Percentiles rank a stretch among this genome's conserved stretches.
phyloP scores from a whole-genome alignment of 2,329 filamentous ascomycete species.

The Fusarium nematophilum region DNA sequence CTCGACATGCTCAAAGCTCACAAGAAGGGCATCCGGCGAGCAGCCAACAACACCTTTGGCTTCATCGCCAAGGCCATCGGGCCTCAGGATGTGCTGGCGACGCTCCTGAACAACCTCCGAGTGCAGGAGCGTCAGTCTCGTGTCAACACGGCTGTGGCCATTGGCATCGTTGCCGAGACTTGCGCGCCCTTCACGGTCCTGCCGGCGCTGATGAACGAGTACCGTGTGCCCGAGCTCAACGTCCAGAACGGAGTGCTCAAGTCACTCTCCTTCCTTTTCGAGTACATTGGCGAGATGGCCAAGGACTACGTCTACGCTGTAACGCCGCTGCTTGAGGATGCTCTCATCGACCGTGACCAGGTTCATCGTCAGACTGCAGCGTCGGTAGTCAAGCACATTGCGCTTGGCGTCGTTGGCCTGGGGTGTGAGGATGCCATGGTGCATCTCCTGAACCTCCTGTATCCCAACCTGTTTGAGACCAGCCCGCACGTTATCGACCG shows the following conservation, averaged over 20 bases:
- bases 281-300: constrained; percentile 99
- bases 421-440: constrained; percentile 99
- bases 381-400: constrained; percentile 97
- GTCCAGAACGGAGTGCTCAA: constrained; percentile 99
- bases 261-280: constrained; percentile 95
- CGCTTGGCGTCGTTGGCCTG: constrained; percentile 94
- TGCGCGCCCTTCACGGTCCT: constrained; percentile 98
- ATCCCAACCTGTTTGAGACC: constrained; percentile 97
- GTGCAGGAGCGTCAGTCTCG: constrained; percentile 98
- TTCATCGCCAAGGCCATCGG: constrained; percentile 99
- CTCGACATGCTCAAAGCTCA: constrained; percentile 99
- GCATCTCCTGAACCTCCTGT: constrained; percentile 94
- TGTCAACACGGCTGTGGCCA: constrained; percentile 98
- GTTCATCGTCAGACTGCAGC: constrained; percentile 97
- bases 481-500: constrained; percentile 98
- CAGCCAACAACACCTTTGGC: constrained; percentile 99
- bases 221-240: constrained; percentile 96
- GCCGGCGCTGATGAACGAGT: constrained; percentile 99
- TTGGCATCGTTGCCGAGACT: constrained; percentile 98
- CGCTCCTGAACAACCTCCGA: constrained; percentile 93
- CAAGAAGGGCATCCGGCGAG: constrained; percentile 98
- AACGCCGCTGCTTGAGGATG: constrained; percentile 93
- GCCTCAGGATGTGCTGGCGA: constrained; percentile 95
- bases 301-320: constrained; percentile 99
- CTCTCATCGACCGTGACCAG: constrained; percentile 96